A percentile compares a stretch with the other conserved stretches of the same genome.
Evolutionary conservation across 1,284 basidiomycete genomes (phyloP).

Genomic region (Sphagnurus paluster): DNA sequence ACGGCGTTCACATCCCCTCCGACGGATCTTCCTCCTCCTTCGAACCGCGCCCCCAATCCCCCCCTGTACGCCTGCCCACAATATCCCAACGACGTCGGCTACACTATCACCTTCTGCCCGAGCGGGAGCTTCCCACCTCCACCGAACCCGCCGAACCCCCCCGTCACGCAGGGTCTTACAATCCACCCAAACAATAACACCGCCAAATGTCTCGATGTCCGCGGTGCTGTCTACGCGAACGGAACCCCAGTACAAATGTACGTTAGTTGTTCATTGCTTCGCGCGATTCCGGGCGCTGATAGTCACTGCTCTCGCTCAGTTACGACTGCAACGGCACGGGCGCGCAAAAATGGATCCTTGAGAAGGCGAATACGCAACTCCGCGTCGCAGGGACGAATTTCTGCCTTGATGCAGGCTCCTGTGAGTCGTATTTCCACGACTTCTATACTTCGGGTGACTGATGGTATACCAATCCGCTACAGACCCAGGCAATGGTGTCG

Average conservation of each 20-base stretch:
- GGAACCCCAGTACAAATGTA: conserved; percentile 37
- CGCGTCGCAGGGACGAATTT: conserved; percentile 25
- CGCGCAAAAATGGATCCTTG: conserved; percentile 29
- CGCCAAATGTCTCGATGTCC: conserved; percentile 35
- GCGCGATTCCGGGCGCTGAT: background rate
- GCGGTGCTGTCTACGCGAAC: conserved; percentile 29
- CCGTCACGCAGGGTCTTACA: background rate
- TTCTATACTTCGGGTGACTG: too few relatives aligned
- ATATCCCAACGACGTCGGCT: conserved; percentile 5
- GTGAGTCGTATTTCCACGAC: conserved; percentile 15
- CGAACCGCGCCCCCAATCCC: background rate
- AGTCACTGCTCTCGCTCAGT: conserved; percentile 12
- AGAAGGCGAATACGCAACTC: conserved; percentile 26
- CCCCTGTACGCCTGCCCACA: conserved; percentile 19
- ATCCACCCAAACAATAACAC: conserved; percentile 27
- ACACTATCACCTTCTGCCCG: conserved; percentile 17
- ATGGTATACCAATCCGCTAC: background rate
- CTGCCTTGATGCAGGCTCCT: conserved; percentile 31
- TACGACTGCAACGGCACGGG: conserved; percentile 30
- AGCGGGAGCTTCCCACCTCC: conserved; percentile 3
- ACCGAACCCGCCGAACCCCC: too few relatives aligned
- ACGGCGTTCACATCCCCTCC: conserved; percentile 3
- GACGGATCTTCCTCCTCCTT: background rate
- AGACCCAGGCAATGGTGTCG: conserved; percentile 27
- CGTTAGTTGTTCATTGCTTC: background rate